Percentiles rank a stretch among this genome's conserved stretches.
Evolutionary conservation across 2,329 filamentous ascomycete genomes (phyloP).

Genomic region (Pyrenophora seminiperda): DNA sequence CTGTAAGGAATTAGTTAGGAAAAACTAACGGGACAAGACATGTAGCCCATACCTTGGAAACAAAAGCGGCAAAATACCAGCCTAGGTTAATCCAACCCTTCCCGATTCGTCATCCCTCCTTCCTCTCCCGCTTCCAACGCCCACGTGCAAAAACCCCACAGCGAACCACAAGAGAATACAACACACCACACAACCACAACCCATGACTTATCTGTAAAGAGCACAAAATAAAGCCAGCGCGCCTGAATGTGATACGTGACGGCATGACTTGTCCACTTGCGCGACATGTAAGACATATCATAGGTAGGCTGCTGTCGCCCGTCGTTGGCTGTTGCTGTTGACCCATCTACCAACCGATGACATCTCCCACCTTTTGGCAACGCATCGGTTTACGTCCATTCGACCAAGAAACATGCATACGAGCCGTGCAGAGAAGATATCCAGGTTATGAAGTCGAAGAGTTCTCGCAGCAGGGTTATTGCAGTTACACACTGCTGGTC

Average conservation of each 20-base stretch:
- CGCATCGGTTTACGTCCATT: neutral
- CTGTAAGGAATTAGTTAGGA: too few species aligned
- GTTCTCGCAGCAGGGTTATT: slow-evolving; percentile 17
- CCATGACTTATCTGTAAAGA: neutral
- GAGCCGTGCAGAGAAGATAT: slow-evolving; percentile 7
- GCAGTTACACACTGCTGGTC: slow-evolving; percentile 18
- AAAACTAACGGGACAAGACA: too few species aligned
- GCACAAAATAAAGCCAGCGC: neutral
- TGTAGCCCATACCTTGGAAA: too few species aligned
- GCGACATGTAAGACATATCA: neutral
- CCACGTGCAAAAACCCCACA: slow-evolving; percentile 16
- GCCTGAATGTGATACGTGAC: slow-evolving; percentile 7
- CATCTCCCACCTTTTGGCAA: slow-evolving; percentile 5
- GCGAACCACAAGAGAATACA: slow-evolving; percentile 22
- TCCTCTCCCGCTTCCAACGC: slow-evolving; percentile 10
- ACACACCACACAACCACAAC: slow-evolving; percentile 18
- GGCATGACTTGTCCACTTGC: slow-evolving; percentile 12
- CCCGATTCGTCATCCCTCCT: slow-evolving; percentile 4
- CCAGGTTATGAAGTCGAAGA: slow-evolving; percentile 7
- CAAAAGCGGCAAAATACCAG: too few species aligned
- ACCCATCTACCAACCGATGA: neutral
- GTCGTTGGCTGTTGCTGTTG: neutral
- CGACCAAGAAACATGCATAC: neutral
- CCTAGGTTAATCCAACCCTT: neutral
- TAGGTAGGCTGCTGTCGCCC: neutral